Base-by-base conservation (phyloP, 1,139 yeast species). In the Casaregolazyma lundiana region DNA sequence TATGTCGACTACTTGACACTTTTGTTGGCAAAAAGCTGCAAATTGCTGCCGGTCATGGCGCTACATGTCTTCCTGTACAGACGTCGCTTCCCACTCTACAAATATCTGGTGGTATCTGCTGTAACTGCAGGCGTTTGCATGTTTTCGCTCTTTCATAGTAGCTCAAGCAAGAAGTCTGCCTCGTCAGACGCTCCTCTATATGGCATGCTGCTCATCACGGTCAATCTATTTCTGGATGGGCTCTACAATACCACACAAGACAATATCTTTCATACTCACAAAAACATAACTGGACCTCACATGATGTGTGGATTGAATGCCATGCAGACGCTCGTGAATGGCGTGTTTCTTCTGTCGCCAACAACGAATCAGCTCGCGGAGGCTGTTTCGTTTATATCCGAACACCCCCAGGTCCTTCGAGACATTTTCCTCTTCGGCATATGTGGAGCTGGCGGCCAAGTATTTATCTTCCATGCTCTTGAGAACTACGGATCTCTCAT, bases 201-300 rank as follows among this genome's bases (percentile, higher is more conserved):
- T 30, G 98, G 98, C 0, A 64, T 86, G 56, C 55, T 66, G 0
- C 76, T 84, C 46, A 71, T 92, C 38, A 59, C 71, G 0, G 66
- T 71, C 1, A 85, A 94, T 37, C 75, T 92, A 67, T 64, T 92
- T 13, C 71, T 92, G 36, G 98, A 92, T 62, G 98, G 98, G 0
- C 70, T 90, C 50, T 89, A 96, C 24, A 92, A 90, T 66, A 86
- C 97, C 3, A 84, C 96, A 0, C 98, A 92, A 64, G 98, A 92
- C 64, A 81, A 84, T 47, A 68, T 92, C 63, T 84, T 92, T 51
- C 77, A 76, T 50, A 57, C 66, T 21, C 62, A 65, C 45, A 64
- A 63, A 35, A 59, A 67, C 36, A 63, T 81, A 39, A 77, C 86
- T 0, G 97, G 97, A 0, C 92, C 92, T 1, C 87, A 83, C 55